These are phyloP conservation scores for Adansonia madagascariensis DNA, from an alignment of 441 rosid genomes.

Conservation along the genomic window DNA sequence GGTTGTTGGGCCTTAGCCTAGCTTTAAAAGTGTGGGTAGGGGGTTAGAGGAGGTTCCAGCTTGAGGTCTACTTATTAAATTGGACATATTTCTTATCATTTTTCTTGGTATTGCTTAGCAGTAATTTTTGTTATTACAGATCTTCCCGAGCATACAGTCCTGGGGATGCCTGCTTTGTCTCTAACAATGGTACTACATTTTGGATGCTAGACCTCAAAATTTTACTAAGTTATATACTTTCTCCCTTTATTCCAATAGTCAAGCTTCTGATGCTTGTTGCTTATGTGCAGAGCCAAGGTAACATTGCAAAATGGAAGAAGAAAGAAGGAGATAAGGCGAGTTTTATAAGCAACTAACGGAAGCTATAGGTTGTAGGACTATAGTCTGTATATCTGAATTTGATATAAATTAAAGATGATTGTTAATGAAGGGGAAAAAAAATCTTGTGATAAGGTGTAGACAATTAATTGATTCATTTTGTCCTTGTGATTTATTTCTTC, in stretches of 20 bases:
- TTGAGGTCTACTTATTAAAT: constrained; percentile 1
- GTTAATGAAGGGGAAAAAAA: background rate
- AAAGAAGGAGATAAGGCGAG: constrained; percentile 97
- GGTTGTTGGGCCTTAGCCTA: constrained; percentile 15
- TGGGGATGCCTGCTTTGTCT: constrained; percentile 96
- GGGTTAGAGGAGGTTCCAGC: background rate
- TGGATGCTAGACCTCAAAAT: background rate
- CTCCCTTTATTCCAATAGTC: constrained; percentile 34
- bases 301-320: constrained; percentile 86
- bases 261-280: constrained; percentile 32
- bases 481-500: constrained; percentile 31
- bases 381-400: constrained; percentile 16
- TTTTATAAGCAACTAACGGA: constrained; percentile 22
- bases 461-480: constrained; percentile 29
- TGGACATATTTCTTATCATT: background rate
- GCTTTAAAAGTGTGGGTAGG: constrained; percentile 13
- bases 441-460: constrained; percentile 22
- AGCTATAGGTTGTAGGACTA: background rate
- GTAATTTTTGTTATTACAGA: constrained; percentile 44
- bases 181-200: constrained; percentile 82
- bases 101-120: constrained; percentile 16
- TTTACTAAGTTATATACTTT: constrained; percentile 11
- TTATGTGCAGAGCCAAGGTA: constrained; percentile 83
- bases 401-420: constrained; percentile 28
- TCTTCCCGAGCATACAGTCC: constrained; percentile 57